Conservation (phyloP, 768 basidiomycete genomes). For the Hypholoma fasciculare region DNA sequence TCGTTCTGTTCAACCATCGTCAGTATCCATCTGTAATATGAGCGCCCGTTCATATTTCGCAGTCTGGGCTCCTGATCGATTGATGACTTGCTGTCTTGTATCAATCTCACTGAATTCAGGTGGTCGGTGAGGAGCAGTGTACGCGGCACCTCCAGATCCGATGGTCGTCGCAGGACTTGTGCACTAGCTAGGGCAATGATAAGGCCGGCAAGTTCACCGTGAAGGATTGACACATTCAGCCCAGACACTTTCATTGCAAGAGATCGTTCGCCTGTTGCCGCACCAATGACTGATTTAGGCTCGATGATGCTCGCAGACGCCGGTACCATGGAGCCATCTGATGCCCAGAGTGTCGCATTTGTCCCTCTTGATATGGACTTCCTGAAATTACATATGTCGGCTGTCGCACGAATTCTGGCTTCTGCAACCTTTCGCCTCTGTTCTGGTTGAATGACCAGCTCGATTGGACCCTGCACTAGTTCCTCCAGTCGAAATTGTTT, state of each 20-base stretch:
- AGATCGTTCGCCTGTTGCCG: slow-evolving; percentile 11
- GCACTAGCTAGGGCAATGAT: slow-evolving; percentile 14
- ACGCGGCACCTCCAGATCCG: not conserved
- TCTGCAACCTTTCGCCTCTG: not conserved
- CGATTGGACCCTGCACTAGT: not conserved
- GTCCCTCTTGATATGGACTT: not conserved
- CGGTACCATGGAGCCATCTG: slow-evolving; percentile 26
- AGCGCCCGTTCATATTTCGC: slow-evolving; percentile 20
- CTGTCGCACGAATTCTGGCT: not conserved
- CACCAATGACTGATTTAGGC: slow-evolving; percentile 18
- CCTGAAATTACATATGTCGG: not conserved
- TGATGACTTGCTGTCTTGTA: slow-evolving; percentile 14
- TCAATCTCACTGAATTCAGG: slow-evolving; percentile 20
- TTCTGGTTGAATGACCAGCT: not conserved
- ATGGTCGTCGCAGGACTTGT: no score
- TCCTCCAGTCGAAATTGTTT: not conserved
- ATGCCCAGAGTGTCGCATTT: slow-evolving; percentile 13
- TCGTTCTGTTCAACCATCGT: not conserved
- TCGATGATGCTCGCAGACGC: slow-evolving; percentile 16
- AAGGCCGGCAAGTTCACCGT: slow-evolving; percentile 21
- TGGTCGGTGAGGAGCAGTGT: slow-evolving; percentile 23
- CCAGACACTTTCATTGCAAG: slow-evolving; percentile 14
- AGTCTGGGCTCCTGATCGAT: slow-evolving; percentile 8
- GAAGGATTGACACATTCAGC: slow-evolving; percentile 17
- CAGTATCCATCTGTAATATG: slow-evolving; percentile 24